Evolutionary conservation across 169 alveolate genomes (phyloP).

Genomic region (Ichthyophthirius multifiliis): DNA sequence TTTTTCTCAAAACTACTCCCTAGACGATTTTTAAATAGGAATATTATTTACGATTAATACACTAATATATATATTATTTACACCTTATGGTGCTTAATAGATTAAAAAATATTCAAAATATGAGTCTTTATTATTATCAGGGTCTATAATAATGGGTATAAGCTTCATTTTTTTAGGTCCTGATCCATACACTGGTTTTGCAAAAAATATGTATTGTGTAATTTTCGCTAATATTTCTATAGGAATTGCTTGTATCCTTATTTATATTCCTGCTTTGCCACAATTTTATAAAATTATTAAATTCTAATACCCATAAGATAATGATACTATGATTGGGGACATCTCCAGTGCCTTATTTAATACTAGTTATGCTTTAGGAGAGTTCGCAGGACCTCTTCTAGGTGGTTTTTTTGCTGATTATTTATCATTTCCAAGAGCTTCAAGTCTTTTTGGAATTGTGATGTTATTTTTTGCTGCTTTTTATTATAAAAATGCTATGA

Average conservation of each 20-base stretch:
- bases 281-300: not conserved
- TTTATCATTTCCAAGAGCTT: not conserved
- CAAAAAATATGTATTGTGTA: not conserved
- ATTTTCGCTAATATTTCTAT: not conserved
- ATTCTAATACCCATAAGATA: not conserved
- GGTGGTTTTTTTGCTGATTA: not conserved
- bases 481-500: no score
- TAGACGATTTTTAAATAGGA: not conserved
- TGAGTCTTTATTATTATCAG: not conserved
- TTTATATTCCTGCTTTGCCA: not conserved
- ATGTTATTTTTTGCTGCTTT: no score
- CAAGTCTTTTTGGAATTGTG: not conserved
- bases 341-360: not conserved
- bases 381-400: not conserved
- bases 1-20: not conserved
- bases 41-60: not conserved
- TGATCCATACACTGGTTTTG: not conserved
- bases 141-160: not conserved
- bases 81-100: not conserved
- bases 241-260: not conserved
- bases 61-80: not conserved
- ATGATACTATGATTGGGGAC: not conserved
- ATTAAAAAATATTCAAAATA: not conserved
- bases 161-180: constrained; percentile 5
- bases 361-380: constrained; percentile 1